Conservation (phyloP, 2,329 filamentous ascomycete species). For the Claviceps fusiformis region DNA sequence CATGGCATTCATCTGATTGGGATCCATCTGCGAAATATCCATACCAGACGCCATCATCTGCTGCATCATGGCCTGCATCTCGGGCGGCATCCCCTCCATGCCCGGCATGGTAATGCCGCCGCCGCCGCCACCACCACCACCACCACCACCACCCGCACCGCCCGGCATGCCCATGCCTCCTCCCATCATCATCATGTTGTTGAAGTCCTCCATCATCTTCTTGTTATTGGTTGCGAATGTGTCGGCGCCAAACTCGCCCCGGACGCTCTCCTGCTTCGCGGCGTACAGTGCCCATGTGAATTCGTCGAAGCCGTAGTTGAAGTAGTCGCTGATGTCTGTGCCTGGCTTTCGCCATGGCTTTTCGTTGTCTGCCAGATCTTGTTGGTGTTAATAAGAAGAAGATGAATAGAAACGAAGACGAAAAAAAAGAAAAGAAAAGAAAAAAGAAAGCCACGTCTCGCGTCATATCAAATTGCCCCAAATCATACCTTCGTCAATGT, state of each 20-base stretch:
- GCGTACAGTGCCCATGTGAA: conserved; percentile 96
- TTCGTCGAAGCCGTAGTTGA: conserved; percentile 98
- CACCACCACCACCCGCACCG: conserved; percentile 22
- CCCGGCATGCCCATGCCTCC: conserved; percentile 33
- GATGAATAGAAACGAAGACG: no score
- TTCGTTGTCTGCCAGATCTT: conserved; percentile 61
- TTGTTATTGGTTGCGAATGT: conserved; percentile 52
- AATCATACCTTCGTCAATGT: conserved; percentile 51
- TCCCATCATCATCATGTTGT: conserved; percentile 55
- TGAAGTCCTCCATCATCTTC: conserved; percentile 64
- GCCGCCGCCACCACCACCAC: conserved; percentile 17
- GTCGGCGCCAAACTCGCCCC: conserved; percentile 60
- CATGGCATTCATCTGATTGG: conserved; percentile 43
- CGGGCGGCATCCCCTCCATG: conserved; percentile 50
- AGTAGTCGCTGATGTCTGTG: conserved; percentile 90
- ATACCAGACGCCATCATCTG: conserved; percentile 55
- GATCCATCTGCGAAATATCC: conserved; percentile 54
- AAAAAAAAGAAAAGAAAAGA: neutral
- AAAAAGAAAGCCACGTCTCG: neutral
- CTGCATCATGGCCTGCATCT: conserved; percentile 58
- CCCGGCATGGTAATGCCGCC: conserved; percentile 30
- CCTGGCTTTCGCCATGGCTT: conserved; percentile 95
- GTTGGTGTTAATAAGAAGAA: neutral
- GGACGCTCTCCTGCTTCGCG: conserved; percentile 69
- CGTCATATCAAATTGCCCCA: neutral